These are phyloP conservation scores for Penicillium sp. DNA, from an alignment of 2,329 filamentous ascomycete species.

Conservation along the genomic window DNA sequence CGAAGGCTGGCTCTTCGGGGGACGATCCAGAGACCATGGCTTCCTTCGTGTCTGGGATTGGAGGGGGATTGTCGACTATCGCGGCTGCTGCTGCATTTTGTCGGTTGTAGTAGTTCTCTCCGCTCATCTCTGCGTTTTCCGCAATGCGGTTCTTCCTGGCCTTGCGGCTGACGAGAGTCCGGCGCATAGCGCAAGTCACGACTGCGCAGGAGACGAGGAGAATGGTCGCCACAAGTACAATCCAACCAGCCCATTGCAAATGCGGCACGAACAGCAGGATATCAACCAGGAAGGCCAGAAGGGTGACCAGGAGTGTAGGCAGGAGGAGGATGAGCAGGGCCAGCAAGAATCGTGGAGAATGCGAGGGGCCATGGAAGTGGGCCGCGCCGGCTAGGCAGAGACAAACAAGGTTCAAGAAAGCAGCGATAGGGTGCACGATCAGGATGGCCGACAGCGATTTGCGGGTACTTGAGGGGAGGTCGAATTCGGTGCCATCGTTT, in stretches of 20 bases:
- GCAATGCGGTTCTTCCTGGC: slow-evolving; percentile 89
- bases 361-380: slow-evolving; percentile 83
- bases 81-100: slow-evolving; percentile 41
- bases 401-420: slow-evolving; percentile 80
- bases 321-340: slow-evolving; percentile 82
- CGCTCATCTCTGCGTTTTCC: slow-evolving; percentile 96
- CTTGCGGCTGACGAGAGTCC: slow-evolving; percentile 86
- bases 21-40: slow-evolving; percentile 59
- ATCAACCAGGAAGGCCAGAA: slow-evolving; percentile 89
- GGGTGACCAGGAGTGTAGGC: slow-evolving; percentile 76
- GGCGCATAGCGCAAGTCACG: slow-evolving; percentile 91
- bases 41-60: slow-evolving; percentile 53
- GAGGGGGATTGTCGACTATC: slow-evolving; percentile 20
- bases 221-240: slow-evolving; percentile 86
- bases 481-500: slow-evolving; percentile 55
- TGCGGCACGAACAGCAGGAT: slow-evolving; percentile 93
- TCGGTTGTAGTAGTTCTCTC: slow-evolving; percentile 83
- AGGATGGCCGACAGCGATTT: slow-evolving; percentile 81
- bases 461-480: slow-evolving; percentile 64
- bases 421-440: slow-evolving; percentile 89
- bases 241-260: slow-evolving; percentile 89
- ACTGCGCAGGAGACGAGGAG: slow-evolving; percentile 78
- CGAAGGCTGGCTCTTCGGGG: slow-evolving; percentile 53
- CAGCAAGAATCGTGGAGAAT: slow-evolving; percentile 86
- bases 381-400: slow-evolving; percentile 75